Evolutionary conservation across 2,329 filamentous ascomycete species (phyloP).

Genomic region (Aspergillus terreus): DNA sequence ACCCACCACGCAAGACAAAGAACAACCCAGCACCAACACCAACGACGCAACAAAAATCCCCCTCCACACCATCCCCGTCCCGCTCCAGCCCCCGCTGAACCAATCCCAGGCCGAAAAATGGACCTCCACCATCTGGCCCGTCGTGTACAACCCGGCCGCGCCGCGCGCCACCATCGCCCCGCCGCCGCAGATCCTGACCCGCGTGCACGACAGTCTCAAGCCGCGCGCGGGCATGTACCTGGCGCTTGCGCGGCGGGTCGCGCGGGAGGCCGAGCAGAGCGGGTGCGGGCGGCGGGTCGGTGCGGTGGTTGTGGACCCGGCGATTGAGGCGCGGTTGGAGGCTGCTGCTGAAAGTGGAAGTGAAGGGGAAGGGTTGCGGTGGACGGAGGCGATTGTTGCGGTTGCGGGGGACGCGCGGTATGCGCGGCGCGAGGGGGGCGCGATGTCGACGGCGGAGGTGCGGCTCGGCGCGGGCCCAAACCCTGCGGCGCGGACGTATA

Average conservation of each 20-base stretch:
- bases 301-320: conserved; percentile 44
- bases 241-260: conserved; percentile 36
- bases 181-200: conserved; percentile 35
- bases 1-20: neutral
- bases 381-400: conserved; percentile 38
- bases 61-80: conserved; percentile 34
- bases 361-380: conserved; percentile 18
- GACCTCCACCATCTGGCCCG: conserved; percentile 41
- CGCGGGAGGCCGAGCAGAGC: conserved; percentile 33
- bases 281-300: conserved; percentile 39
- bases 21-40: neutral
- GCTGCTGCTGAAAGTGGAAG: conserved; percentile 15
- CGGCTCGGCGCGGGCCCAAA: conserved; percentile 20
- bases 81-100: conserved; percentile 39
- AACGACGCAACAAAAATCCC: conserved; percentile 11
- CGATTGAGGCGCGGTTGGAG: conserved; percentile 26
- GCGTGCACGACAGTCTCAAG: conserved; percentile 32
- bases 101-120: conserved; percentile 39
- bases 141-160: conserved; percentile 43
- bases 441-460: conserved; percentile 18
- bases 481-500: conserved; percentile 20
- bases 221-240: conserved; percentile 38
- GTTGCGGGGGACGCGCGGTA: conserved; percentile 45
- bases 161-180: conserved; percentile 41
- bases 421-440: conserved; percentile 25